Evolutionary conservation across 148 eudicot species (phyloP).

Genomic region (Gaultheria prostrata): DNA sequence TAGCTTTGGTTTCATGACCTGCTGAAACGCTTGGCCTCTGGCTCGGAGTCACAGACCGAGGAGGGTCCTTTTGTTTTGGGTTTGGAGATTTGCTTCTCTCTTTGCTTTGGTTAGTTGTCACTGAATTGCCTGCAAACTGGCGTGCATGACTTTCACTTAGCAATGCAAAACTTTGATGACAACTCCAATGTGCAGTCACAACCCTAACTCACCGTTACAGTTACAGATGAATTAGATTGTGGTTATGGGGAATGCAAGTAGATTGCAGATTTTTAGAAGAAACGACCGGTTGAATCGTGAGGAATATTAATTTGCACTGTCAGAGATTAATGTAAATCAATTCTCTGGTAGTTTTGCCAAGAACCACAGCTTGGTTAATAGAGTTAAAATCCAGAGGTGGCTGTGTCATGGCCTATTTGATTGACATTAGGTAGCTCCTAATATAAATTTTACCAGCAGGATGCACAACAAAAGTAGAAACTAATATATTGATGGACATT

Average conservation of each 20-base stretch:
- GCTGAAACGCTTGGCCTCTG: conserved; percentile 2
- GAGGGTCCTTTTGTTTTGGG: conserved; percentile 25
- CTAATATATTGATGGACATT: not conserved
- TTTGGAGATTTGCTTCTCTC: conserved; percentile 18
- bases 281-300: not conserved
- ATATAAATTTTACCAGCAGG: not conserved
- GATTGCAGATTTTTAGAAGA: not conserved
- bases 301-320: not conserved
- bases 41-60: conserved; percentile 24
- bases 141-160: not conserved
- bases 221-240: not conserved
- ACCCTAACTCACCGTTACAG: not conserved
- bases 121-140: conserved; percentile 40
- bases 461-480: not conserved
- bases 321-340: too few relatives aligned
- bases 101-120: conserved; percentile 4
- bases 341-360: too few relatives aligned
- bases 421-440: too few relatives aligned
- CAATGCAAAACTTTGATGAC: not conserved
- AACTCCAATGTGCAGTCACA: not conserved
- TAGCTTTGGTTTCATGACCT: not conserved
- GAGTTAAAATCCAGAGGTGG: too few relatives aligned
- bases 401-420: too few relatives aligned
- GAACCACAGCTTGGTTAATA: too few relatives aligned
- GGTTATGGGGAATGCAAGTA: not conserved